Conservation (phyloP, 2,329 filamentous ascomycete species). For the Neurospora sp. region DNA sequence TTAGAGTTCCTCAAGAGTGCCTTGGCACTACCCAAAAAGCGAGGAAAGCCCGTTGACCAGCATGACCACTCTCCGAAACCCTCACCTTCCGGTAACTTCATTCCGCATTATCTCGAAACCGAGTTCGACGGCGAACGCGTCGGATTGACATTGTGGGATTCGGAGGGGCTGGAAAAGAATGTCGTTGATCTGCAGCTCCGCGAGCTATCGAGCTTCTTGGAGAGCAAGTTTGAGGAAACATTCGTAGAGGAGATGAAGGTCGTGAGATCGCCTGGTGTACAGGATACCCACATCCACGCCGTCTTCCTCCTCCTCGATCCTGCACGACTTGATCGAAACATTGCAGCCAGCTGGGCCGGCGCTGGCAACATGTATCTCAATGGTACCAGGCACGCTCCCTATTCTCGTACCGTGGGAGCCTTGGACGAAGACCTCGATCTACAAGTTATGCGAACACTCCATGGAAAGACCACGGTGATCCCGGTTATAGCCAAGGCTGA, state of each 20-base stretch:
- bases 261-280: constrained; percentile 78
- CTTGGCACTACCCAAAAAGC: constrained; percentile 77
- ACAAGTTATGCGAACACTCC: constrained; percentile 76
- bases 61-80: constrained; percentile 46
- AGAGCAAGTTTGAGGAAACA: constrained; percentile 97
- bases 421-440: constrained; percentile 85
- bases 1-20: constrained; percentile 89
- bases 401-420: constrained; percentile 46
- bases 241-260: constrained; percentile 98
- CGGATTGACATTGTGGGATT: constrained; percentile 93
- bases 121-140: constrained; percentile 89
- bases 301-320: constrained; percentile 90
- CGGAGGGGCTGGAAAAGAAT: constrained; percentile 86
- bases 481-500: constrained; percentile 95
- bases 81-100: constrained; percentile 59
- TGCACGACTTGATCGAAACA: constrained; percentile 70
- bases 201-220: constrained; percentile 83
- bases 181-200: constrained; percentile 89
- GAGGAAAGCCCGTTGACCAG: constrained; percentile 43
- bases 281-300: constrained; percentile 95
- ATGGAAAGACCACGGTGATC: constrained; percentile 90
- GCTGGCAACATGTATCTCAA: constrained; percentile 41
- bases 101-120: constrained; percentile 83
- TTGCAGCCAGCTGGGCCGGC: constrained; percentile 52
- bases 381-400: constrained; percentile 32